Evolutionary conservation across 2,329 filamentous ascomycete species (phyloP).

Genomic region (Biscogniauxia mediterranea): DNA sequence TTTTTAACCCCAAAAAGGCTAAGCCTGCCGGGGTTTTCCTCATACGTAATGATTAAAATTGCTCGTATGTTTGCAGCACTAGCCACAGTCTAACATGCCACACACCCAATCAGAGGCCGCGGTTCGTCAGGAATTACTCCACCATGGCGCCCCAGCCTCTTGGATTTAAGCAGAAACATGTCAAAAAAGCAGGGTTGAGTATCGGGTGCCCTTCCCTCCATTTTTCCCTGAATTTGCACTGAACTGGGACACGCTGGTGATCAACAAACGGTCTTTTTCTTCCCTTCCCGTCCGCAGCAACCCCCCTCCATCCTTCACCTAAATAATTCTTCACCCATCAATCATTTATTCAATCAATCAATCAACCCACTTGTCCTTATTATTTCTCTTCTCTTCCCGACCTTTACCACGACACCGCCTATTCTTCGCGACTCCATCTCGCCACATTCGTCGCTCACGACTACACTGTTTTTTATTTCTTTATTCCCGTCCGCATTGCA

Average conservation of each 20-base stretch:
- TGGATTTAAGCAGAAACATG: conserved; percentile 17
- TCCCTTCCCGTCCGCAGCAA: conserved; percentile 7
- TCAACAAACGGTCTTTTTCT: conserved; percentile 13
- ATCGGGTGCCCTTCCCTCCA: conserved; percentile 13
- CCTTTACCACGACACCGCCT: conserved; percentile 9
- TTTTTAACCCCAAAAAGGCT: not conserved
- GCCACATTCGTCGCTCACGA: conserved; percentile 6
- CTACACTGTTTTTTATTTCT: not conserved
- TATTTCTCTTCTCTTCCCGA: conserved; percentile 3
- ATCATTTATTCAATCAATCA: conserved; percentile 21
- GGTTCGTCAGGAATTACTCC: not conserved
- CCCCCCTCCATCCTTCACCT: conserved; percentile 21
- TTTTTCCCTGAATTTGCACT: conserved; percentile 10
- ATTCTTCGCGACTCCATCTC: conserved; percentile 12
- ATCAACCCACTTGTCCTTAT: conserved; percentile 8
- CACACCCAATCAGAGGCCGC: conserved; percentile 11
- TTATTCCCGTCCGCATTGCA: conserved; percentile 10
- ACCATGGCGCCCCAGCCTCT: conserved; percentile 20
- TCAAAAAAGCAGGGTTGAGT: conserved; percentile 11
- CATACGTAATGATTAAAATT: not conserved
- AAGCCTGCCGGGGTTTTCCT: not conserved
- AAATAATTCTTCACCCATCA: conserved; percentile 17
- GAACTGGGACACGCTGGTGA: conserved; percentile 17
- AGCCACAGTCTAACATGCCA: conserved; percentile 13
- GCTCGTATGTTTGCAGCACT: conserved; percentile 6